Conservation (phyloP, 2,329 filamentous ascomycete genomes). For the Exophiala viscosa region DNA sequence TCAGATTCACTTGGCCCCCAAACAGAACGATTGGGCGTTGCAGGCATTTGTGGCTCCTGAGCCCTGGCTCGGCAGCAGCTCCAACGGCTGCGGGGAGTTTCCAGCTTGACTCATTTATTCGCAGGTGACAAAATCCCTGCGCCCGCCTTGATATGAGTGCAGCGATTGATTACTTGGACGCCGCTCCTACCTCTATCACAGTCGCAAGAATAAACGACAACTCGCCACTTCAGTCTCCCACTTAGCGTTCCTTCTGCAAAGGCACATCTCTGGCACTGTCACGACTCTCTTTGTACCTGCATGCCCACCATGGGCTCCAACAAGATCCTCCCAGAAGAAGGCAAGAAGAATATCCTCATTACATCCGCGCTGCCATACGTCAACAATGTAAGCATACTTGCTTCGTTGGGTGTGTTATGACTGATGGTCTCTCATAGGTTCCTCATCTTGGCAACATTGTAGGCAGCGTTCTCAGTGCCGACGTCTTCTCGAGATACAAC, state of each 20-base stretch:
- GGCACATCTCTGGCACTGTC: no score
- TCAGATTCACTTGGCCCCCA: constrained; percentile 9
- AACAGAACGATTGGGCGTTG: constrained; percentile 3
- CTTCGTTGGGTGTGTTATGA: background rate
- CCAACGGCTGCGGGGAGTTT: constrained; percentile 4
- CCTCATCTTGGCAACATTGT: constrained; percentile 88
- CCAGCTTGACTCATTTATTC: constrained; percentile 1
- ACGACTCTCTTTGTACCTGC: background rate
- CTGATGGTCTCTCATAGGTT: constrained; percentile 53
- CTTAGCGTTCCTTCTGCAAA: no score
- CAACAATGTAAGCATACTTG: constrained; percentile 51
- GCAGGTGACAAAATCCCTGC: background rate
- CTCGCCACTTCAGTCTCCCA: no score
- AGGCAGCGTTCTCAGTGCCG: constrained; percentile 80
- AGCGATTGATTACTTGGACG: background rate
- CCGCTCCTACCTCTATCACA: background rate
- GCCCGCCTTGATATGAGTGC: background rate
- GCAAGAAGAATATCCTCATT: constrained; percentile 82
- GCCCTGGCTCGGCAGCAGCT: background rate
- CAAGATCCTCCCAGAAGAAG: constrained; percentile 61
- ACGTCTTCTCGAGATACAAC: constrained; percentile 75
- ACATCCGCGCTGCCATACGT: constrained; percentile 90
- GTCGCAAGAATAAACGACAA: background rate
- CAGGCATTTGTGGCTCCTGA: background rate
- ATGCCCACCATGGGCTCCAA: constrained; percentile 26